Evolutionary conservation across 768 basidiomycete species (phyloP).

Genomic region (Suillus sp.): DNA sequence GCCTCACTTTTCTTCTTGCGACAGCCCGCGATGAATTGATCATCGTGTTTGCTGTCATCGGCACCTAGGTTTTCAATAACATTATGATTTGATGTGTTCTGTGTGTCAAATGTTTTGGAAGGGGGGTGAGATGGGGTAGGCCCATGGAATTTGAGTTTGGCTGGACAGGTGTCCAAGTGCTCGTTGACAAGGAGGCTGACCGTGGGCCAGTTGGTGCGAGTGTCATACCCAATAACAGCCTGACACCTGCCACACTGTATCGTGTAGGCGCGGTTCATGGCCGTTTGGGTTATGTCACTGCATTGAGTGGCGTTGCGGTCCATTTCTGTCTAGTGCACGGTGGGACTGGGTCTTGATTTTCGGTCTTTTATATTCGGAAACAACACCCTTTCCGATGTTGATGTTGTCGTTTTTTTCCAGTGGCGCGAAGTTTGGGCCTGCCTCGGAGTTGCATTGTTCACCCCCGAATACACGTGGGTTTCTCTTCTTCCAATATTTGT

Average conservation of each 20-base stretch:
- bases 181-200: slow-evolving; percentile 29
- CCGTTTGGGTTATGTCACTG: not conserved
- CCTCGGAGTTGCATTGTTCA: slow-evolving; percentile 4
- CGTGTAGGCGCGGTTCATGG: not conserved
- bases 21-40: slow-evolving; percentile 16
- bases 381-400: not conserved
- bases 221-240: slow-evolving; percentile 30
- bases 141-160: not conserved
- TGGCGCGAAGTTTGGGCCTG: not conserved
- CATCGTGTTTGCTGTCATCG: not conserved
- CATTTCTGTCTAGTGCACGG: slow-evolving; percentile 16
- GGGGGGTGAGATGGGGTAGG: not conserved
- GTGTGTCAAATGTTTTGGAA: not conserved
- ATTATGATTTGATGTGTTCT: not conserved
- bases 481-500: not conserved
- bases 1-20: slow-evolving; percentile 31
- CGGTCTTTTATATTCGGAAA: not conserved
- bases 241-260: slow-evolving; percentile 27
- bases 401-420: not conserved
- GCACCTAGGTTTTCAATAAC: not conserved
- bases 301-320: slow-evolving; percentile 10
- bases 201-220: slow-evolving; percentile 24
- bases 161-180: slow-evolving; percentile 33
- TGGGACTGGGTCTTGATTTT: not conserved
- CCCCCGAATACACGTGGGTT: not conserved